These are phyloP conservation scores for Termitomyces sp. DNA, from an alignment of 768 basidiomycete species.

Conservation along the genomic window DNA sequence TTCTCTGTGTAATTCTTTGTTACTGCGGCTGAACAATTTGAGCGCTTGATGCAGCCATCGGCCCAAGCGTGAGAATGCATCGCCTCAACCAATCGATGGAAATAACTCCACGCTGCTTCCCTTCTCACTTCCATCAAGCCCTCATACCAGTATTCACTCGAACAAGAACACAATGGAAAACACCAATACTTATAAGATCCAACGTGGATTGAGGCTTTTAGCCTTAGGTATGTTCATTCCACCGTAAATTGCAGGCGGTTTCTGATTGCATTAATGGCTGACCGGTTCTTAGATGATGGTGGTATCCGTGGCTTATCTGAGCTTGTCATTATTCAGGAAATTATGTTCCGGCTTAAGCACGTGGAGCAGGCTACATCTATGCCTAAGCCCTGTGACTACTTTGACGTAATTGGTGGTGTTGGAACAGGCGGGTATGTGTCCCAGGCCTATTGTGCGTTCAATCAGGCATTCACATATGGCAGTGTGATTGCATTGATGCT, in stretches of 20 bases:
- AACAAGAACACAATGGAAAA: background rate
- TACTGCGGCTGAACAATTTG: too few relatives aligned
- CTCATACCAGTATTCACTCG: background rate
- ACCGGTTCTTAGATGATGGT: background rate
- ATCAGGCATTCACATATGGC: background rate
- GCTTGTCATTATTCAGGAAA: background rate
- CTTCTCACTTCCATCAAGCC: background rate
- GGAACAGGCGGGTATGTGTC: background rate
- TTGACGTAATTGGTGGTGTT: background rate
- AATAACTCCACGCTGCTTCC: background rate
- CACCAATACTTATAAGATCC: background rate
- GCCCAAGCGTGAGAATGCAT: too few relatives aligned
- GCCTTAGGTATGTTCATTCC: background rate
- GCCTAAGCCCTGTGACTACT: background rate
- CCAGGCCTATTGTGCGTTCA: background rate
- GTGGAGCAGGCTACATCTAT: background rate
- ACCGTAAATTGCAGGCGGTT: too few relatives aligned
- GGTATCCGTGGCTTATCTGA: background rate
- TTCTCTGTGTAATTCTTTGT: too few relatives aligned
- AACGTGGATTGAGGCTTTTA: background rate
- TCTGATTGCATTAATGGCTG: background rate
- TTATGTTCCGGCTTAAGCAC: background rate
- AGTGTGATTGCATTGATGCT: slow-evolving; percentile 1
- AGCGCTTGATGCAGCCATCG: too few relatives aligned
- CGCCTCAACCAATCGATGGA: background rate